Conservation (phyloP, 805 yeast species). For the Saturnispora serradocipensis region DNA sequence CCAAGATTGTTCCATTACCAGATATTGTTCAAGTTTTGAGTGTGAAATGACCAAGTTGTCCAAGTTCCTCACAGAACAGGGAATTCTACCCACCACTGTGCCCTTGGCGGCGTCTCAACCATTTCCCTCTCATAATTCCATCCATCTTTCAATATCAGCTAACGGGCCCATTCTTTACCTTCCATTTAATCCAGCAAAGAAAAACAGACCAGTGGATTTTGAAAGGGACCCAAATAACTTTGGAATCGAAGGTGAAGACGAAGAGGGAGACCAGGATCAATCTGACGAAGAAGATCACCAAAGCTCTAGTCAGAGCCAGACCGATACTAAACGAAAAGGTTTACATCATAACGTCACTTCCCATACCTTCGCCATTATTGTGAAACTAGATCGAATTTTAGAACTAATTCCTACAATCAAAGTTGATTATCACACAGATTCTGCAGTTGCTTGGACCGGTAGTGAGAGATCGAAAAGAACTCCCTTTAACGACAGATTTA, state of each 20-base stretch:
- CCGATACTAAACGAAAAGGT: neutral
- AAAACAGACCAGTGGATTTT: slow-evolving; percentile 9
- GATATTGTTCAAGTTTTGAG: neutral
- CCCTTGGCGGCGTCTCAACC: neutral
- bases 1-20: neutral
- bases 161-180: slow-evolving; percentile 28
- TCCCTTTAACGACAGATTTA: slow-evolving; percentile 35
- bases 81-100: slow-evolving; percentile 1
- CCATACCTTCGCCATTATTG: slow-evolving; percentile 44
- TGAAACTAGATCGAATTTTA: slow-evolving; percentile 35
- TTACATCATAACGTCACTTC: slow-evolving; percentile 25
- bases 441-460: slow-evolving; percentile 37
- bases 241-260: slow-evolving; percentile 12
- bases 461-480: slow-evolving; percentile 35
- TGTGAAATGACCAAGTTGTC: slow-evolving; percentile 1
- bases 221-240: slow-evolving; percentile 12
- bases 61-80: slow-evolving; percentile 5
- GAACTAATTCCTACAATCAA: slow-evolving; percentile 29
- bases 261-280: slow-evolving; percentile 18
- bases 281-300: slow-evolving; percentile 9
- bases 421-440: slow-evolving; percentile 36
- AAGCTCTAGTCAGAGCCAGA: neutral
- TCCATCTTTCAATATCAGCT: slow-evolving; percentile 4
- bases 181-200: slow-evolving; percentile 28
- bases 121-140: neutral